Percentiles rank a stretch among this genome's conserved stretches.
These are phyloP conservation scores for Aspergillus fructus DNA, from an alignment of 2,329 filamentous ascomycete genomes.

Conservation along the genomic window DNA sequence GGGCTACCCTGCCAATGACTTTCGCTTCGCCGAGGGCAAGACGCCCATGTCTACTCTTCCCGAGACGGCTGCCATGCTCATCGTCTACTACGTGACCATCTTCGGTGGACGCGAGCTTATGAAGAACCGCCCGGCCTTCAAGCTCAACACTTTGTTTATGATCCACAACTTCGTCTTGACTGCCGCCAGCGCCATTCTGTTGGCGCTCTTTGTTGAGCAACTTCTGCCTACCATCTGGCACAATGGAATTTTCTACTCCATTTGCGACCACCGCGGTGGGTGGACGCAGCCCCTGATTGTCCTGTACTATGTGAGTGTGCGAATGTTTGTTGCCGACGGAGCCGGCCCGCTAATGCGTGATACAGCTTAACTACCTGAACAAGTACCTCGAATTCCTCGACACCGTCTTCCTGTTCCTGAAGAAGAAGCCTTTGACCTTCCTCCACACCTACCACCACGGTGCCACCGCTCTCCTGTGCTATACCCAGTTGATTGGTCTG, in stretches of 20 bases:
- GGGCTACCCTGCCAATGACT: conserved; percentile 83
- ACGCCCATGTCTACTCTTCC: conserved; percentile 90
- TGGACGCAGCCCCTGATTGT: conserved; percentile 94
- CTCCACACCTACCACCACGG: conserved; percentile 99
- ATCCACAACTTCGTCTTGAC: conserved; percentile 97
- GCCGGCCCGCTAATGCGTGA: conserved; percentile 36
- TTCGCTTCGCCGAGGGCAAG: conserved; percentile 75
- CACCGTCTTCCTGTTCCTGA: conserved; percentile 94
- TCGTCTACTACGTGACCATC: conserved; percentile 89
- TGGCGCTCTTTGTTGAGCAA: conserved; percentile 88
- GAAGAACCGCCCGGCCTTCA: conserved; percentile 80
- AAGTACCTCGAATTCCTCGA: conserved; percentile 96
- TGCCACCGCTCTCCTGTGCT: conserved; percentile 94
- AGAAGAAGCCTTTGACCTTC: conserved; percentile 99
- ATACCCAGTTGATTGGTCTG: conserved; percentile 90
- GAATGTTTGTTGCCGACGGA: neutral
- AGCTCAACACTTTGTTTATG: conserved; percentile 87
- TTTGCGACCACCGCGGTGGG: conserved; percentile 74
- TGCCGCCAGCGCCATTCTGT: conserved; percentile 73
- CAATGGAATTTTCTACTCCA: conserved; percentile 82
- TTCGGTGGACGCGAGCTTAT: conserved; percentile 91
- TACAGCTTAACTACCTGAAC: conserved; percentile 92
- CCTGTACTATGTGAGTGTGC: conserved; percentile 83
- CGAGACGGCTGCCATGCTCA: conserved; percentile 75
- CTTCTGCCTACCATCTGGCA: conserved; percentile 78